Evolutionary conservation across 108 stramenopile species (phyloP).

Genomic region (Skeletonema tropicum): DNA sequence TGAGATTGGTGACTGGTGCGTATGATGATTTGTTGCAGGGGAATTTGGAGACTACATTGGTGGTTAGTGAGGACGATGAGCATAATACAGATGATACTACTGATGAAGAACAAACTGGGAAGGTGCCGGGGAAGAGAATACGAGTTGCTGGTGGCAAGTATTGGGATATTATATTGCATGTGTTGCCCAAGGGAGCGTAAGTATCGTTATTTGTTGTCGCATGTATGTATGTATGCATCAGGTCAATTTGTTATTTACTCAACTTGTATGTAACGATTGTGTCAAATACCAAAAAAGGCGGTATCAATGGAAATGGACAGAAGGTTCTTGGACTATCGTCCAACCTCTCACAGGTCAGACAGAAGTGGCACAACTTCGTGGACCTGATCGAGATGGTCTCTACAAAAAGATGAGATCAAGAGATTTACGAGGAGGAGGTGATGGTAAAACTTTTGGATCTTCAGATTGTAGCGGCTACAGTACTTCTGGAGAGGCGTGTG

Average conservation of each 20-base stretch:
- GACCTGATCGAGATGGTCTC: constrained; percentile 67
- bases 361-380: constrained; percentile 67
- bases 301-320: constrained; percentile 59
- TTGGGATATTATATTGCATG: constrained; percentile 81
- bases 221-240: not conserved
- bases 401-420: constrained; percentile 53
- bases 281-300: constrained; percentile 34
- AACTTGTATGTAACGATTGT: not conserved
- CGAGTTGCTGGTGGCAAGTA: constrained; percentile 67
- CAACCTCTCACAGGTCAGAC: constrained; percentile 67
- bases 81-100: constrained; percentile 1
- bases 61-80: not conserved
- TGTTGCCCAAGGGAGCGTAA: constrained; percentile 57
- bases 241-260: not conserved
- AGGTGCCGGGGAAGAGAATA: constrained; percentile 30
- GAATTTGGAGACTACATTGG: not conserved
- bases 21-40: constrained; percentile 48
- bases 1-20: constrained; percentile 46
- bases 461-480: constrained; percentile 19
- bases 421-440: constrained; percentile 73
- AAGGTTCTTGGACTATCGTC: constrained; percentile 76
- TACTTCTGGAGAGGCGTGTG: constrained; percentile 58
- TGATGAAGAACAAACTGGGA: constrained; percentile 11
- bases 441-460: constrained; percentile 44
- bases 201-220: not conserved